Base-by-base conservation (phyloP, 176 grass and related monocot species). In the Musa troglodytarum region DNA sequence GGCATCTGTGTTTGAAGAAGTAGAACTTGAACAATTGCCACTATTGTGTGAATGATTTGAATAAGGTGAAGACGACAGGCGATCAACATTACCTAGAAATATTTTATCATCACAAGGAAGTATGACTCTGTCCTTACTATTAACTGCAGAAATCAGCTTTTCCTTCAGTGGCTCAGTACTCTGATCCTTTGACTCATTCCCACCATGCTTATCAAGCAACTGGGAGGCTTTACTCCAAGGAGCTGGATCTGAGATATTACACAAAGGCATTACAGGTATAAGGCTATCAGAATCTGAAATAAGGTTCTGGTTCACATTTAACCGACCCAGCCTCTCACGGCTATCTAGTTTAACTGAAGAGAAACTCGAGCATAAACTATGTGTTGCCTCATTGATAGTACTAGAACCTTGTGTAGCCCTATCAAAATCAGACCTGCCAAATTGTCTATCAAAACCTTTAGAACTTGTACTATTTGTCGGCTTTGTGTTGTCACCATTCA, bases 311-410 rank as follows among this genome's bases (percentile, higher is more conserved):
- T 74, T 66, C 65, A 67, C 74, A 55, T 22, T 58, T 67, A 50
- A 79, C 52, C 14, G 73, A n/a, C 79, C 73, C 83, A 56, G 74
- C 21, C 29, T 70, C 78, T 77, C 26, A 72, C 78, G 79, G 74
- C 49, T 77, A 76, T 85, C 88, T 85, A 89, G 69, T 61, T 54
- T 80, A 54, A 91, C 69, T 77, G 86, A 91, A 74, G 84, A 87
- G 49, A 93, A 74, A 65, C 69, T 58, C 43, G 52, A 23, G 76
- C 79, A 83, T 58, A 93, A 53, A 72, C 73, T 85, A 52, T 88
- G 67, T 9, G 72, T 74, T 73, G 58, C 78, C 23, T 50, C 71
- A 62, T 80, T 43, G 53, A 71, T 26, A 77, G 76, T 57, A 82
- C 57, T 70, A 86, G 68, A 51, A 82, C 81, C 74, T 62, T 62